Evolutionary conservation across 1,139 yeast genomes (phyloP).

Genomic region (Candida freyschussii): DNA sequence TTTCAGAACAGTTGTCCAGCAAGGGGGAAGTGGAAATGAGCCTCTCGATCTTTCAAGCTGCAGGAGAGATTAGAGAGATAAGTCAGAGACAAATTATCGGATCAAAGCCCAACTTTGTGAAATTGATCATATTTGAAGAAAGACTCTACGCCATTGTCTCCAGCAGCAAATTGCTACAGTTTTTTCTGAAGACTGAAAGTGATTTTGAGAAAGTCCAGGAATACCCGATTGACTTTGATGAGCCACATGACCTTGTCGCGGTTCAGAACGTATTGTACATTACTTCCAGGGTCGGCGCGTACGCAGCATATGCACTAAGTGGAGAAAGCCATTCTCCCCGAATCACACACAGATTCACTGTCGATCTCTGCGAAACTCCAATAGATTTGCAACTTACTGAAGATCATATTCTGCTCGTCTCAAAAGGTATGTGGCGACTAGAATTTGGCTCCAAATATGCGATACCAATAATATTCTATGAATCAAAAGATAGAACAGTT

Average conservation of each 20-base stretch:
- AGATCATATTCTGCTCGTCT: slow-evolving; percentile 23
- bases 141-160: slow-evolving; percentile 12
- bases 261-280: slow-evolving; percentile 11
- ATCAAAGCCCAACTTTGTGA: slow-evolving; percentile 15
- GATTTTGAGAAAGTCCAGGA: background rate
- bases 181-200: slow-evolving; percentile 5
- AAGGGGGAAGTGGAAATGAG: background rate
- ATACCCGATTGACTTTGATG: slow-evolving; percentile 3
- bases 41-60: slow-evolving; percentile 10
- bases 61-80: slow-evolving; percentile 10
- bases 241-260: slow-evolving; percentile 21
- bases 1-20: slow-evolving; percentile 22
- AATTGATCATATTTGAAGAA: slow-evolving; percentile 10
- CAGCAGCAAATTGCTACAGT: background rate
- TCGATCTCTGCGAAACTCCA: slow-evolving; percentile 16
- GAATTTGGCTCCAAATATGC: slow-evolving; percentile 37
- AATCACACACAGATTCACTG: background rate
- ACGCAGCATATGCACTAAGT: slow-evolving; percentile 3
- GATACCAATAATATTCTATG: slow-evolving; percentile 38
- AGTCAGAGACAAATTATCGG: slow-evolving; percentile 3
- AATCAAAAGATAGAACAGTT: slow-evolving; percentile 29
- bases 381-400: slow-evolving; percentile 15
- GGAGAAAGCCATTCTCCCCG: background rate
- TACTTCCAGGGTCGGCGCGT: slow-evolving; percentile 22
- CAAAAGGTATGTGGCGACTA: slow-evolving; percentile 42